phyloP scores from a whole-genome alignment of 2,329 filamentous ascomycete species.

The Myriosclerotinia scirpicola region DNA sequence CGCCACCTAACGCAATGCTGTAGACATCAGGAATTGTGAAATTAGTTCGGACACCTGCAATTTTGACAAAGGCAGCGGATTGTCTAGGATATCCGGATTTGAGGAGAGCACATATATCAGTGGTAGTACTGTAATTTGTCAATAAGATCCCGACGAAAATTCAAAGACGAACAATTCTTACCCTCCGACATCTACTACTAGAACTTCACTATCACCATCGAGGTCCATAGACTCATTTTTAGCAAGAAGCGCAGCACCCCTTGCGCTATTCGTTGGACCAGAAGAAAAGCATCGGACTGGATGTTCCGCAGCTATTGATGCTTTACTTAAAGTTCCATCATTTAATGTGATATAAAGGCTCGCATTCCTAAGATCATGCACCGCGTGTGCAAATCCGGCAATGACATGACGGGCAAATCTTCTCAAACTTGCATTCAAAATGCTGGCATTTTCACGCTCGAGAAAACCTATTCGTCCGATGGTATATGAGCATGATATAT shows the following conservation, averaged over 20 bases:
- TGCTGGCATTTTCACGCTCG: slow-evolving; percentile 64
- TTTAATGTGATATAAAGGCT: slow-evolving; percentile 59
- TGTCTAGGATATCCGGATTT: slow-evolving; percentile 60
- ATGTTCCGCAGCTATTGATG: slow-evolving; percentile 52
- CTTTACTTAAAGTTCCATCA: slow-evolving; percentile 60
- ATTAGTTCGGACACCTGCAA: slow-evolving; percentile 59
- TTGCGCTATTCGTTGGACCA: slow-evolving; percentile 64
- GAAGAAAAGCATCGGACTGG: slow-evolving; percentile 63
- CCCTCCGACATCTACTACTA: slow-evolving; percentile 57
- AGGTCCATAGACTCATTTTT: slow-evolving; percentile 27
- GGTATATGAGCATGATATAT: slow-evolving; percentile 52
- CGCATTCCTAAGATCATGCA: slow-evolving; percentile 51
- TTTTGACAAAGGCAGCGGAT: slow-evolving; percentile 56
- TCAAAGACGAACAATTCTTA: slow-evolving; percentile 23
- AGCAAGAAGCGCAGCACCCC: slow-evolving; percentile 59
- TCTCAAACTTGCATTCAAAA: slow-evolving; percentile 63
- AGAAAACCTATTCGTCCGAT: slow-evolving; percentile 51
- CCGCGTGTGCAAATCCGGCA: slow-evolving; percentile 53
- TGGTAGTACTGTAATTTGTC: slow-evolving; percentile 50
- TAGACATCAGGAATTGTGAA: slow-evolving; percentile 58
- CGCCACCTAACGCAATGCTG: slow-evolving; percentile 58
- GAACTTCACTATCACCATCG: slow-evolving; percentile 33
- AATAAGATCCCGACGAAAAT: slow-evolving; percentile 3
- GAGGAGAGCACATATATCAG: slow-evolving; percentile 58
- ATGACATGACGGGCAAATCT: slow-evolving; percentile 58